Conservation (phyloP, 2,329 filamentous ascomycete species). For the Mycocentrospora acerina region DNA sequence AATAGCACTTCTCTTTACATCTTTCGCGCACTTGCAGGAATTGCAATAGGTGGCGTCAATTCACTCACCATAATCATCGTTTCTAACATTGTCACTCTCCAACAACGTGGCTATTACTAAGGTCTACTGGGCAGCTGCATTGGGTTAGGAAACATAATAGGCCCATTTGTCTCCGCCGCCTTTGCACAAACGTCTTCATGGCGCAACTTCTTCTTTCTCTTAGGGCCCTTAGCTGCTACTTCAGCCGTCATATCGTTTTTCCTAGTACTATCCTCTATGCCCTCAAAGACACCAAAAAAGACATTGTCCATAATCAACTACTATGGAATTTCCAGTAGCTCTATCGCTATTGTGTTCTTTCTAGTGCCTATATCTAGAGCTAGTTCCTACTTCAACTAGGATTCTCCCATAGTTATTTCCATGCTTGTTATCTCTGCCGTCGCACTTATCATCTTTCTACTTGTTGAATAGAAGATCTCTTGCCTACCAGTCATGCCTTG, state of each 20-base stretch:
- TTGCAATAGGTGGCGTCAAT: conserved; percentile 63
- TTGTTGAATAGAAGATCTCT: conserved; percentile 59
- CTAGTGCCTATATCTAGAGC: conserved; percentile 66
- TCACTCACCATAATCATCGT: conserved; percentile 41
- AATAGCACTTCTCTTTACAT: conserved; percentile 61
- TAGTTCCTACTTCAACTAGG: conserved; percentile 59
- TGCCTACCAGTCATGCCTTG: conserved; percentile 60
- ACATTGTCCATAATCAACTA: conserved; percentile 60
- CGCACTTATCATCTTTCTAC: conserved; percentile 52
- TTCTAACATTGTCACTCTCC: conserved; percentile 39
- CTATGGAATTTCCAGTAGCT: conserved; percentile 57
- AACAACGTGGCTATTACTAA: conserved; percentile 42
- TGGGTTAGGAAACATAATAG: conserved; percentile 26
- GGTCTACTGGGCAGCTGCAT: conserved; percentile 33
- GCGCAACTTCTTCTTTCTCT: conserved; percentile 24
- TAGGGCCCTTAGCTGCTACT: conserved; percentile 17
- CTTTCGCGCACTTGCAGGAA: conserved; percentile 59
- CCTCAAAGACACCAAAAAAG: conserved; percentile 51
- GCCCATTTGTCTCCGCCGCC: conserved; percentile 27
- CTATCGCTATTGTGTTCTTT: conserved; percentile 59
- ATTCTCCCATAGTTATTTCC: conserved; percentile 59
- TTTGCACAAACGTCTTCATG: conserved; percentile 22
- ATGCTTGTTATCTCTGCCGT: conserved; percentile 57
- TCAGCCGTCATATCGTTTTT: conserved; percentile 14
- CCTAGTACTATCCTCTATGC: too few species aligned